Conservation (phyloP, 768 basidiomycete genomes). For the Polyporus arcularius region DNA sequence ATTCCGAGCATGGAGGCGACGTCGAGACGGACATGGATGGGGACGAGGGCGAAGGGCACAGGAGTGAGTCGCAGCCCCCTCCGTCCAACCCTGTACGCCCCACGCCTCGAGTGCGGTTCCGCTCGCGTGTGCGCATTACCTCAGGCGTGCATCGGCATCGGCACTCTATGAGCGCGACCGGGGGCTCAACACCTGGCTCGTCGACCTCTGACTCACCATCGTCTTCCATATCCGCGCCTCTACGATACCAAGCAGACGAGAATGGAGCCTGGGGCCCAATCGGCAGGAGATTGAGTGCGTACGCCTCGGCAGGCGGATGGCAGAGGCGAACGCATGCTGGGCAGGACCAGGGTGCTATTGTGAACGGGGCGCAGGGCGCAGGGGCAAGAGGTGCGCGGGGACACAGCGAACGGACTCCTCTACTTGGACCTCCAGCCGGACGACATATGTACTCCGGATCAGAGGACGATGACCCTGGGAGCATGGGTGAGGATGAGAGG, state of each 20-base stretch:
- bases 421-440: constrained; percentile 33
- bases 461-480: constrained; percentile 23
- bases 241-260: constrained; percentile 55
- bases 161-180: constrained; percentile 19
- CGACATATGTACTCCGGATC: constrained; percentile 21
- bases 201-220: constrained; percentile 66
- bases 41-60: constrained; percentile 5
- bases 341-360: constrained; percentile 5
- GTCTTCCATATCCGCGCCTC: constrained; percentile 80
- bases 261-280: constrained; percentile 61
- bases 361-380: constrained; percentile 16
- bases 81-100: constrained; percentile 9
- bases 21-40: neutral
- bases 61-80: constrained; percentile 12
- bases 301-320: constrained; percentile 23
- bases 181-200: constrained; percentile 42
- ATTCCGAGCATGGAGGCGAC: constrained; percentile 6
- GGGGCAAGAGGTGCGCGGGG: constrained; percentile 17
- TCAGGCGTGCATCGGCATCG: constrained; percentile 61
- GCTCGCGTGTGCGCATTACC: constrained; percentile 75
- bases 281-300: constrained; percentile 51
- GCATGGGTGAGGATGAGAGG: constrained; percentile 28
- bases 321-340: constrained; percentile 10
- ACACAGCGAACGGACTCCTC: constrained; percentile 41
- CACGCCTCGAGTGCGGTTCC: constrained; percentile 57